Evolutionary conservation across 2,329 filamentous ascomycete genomes (phyloP).

Genomic region (Ascochyta clinopodiicola): DNA sequence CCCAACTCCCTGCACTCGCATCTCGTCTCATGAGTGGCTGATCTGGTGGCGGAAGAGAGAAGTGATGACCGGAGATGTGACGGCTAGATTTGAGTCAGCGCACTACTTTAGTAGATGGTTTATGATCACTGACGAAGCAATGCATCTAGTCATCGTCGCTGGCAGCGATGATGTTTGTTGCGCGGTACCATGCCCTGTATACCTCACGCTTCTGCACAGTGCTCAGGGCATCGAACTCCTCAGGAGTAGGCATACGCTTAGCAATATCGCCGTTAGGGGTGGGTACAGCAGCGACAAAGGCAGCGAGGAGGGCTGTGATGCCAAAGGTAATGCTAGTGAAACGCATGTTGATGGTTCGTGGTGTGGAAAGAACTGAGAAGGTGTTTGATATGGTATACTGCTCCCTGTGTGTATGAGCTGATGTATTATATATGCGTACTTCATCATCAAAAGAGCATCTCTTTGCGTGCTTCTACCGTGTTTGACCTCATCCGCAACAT

Average conservation of each 20-base stretch:
- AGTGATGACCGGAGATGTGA: neutral
- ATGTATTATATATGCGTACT: neutral
- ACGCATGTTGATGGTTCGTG: neutral
- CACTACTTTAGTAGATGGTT: neutral
- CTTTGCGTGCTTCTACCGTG: neutral
- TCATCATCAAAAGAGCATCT: neutral
- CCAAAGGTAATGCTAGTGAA: constrained; percentile 3
- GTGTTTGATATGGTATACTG: neutral
- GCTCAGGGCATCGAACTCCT: constrained; percentile 5
- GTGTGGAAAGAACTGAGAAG: neutral
- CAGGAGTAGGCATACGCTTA: constrained; percentile 11
- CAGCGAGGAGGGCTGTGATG: neutral
- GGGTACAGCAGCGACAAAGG: neutral
- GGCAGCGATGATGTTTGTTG: constrained; percentile 3
- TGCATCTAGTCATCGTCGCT: constrained; percentile 3
- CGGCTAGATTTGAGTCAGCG: neutral
- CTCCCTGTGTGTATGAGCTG: neutral
- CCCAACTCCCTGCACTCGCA: too few species aligned
- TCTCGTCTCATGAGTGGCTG: too few species aligned
- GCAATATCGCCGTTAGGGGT: neutral
- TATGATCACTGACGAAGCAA: neutral
- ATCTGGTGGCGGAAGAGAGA: too few species aligned
- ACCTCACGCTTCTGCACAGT: constrained; percentile 7
- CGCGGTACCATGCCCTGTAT: constrained; percentile 5
- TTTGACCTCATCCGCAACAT: neutral